Conservation (phyloP, 768 basidiomycete species). For the Boletus subparvulus region DNA sequence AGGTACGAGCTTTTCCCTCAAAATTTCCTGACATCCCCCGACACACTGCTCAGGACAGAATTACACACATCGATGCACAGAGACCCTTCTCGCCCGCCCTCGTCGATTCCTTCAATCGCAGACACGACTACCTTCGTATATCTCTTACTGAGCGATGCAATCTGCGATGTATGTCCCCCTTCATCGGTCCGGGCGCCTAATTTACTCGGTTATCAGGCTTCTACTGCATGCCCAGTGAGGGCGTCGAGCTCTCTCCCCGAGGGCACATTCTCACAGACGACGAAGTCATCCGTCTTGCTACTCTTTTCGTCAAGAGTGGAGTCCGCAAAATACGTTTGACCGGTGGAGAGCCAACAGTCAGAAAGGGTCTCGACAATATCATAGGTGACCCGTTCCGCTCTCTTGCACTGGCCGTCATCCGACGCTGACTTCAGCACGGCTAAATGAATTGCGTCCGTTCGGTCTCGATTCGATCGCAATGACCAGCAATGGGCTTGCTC, state of each 20-base stretch:
- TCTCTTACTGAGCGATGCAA: constrained; percentile 87
- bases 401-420: background rate
- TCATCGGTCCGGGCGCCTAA: background rate
- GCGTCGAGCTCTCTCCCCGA: constrained; percentile 70
- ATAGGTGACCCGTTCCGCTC: constrained; percentile 48
- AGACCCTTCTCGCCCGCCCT: constrained; percentile 52
- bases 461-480: constrained; percentile 78
- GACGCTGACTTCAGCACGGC: constrained; percentile 42
- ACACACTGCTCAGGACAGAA: constrained; percentile 46
- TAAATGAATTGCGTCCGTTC: constrained; percentile 57
- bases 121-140: constrained; percentile 86
- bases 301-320: constrained; percentile 76
- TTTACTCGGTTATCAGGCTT: constrained; percentile 52
- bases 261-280: constrained; percentile 70
- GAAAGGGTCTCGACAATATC: constrained; percentile 70
- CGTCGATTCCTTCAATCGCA: constrained; percentile 64
- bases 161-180: constrained; percentile 61
- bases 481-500: constrained; percentile 80
- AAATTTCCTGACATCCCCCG: background rate
- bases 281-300: constrained; percentile 71
- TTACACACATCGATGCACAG: constrained; percentile 51
- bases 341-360: constrained; percentile 84
- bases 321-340: constrained; percentile 87
- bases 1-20: constrained; percentile 13
- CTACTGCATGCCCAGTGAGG: constrained; percentile 88